Conservation (phyloP, 352 stramenopile species). For the Globisporangium sylvaticum region DNA sequence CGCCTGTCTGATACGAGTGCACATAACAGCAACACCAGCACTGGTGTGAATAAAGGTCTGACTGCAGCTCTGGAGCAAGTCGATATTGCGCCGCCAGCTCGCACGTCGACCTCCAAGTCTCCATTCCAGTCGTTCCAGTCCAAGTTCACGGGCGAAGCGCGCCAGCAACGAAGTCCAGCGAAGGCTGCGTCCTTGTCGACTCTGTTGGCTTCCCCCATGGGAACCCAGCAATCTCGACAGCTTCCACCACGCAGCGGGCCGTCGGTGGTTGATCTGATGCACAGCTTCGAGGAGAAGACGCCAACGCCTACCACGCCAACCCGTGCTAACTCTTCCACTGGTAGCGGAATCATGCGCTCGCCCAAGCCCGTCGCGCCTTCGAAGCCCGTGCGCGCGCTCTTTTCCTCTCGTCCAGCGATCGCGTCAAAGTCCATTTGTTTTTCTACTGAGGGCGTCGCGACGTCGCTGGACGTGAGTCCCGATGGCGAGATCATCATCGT, state of each 20-base stretch:
- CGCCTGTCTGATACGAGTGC: constrained; percentile 8
- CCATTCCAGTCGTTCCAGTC: constrained; percentile 81
- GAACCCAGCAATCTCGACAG: constrained; percentile 9
- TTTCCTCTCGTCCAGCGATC: constrained; percentile 32
- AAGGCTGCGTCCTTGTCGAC: constrained; percentile 9
- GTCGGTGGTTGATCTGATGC: constrained; percentile 29
- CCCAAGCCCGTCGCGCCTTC: constrained; percentile 18
- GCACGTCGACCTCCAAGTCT: constrained; percentile 45
- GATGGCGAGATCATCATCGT: constrained; percentile 83
- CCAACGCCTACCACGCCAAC: constrained; percentile 33
- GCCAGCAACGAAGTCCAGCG: constrained; percentile 11
- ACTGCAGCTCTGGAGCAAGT: constrained; percentile 40
- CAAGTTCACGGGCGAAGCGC: constrained; percentile 33
- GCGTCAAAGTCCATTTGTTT: constrained; percentile 79
- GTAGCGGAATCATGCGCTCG: background rate
- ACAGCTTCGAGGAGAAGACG: constrained; percentile 14
- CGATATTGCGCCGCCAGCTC: constrained; percentile 29
- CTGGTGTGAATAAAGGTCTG: constrained; percentile 4
- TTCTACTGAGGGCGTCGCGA: constrained; percentile 68
- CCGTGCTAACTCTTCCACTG: constrained; percentile 18
- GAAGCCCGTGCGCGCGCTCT: constrained; percentile 54
- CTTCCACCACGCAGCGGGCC: constrained; percentile 26
- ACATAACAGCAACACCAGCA: background rate
- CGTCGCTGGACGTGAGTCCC: constrained; percentile 68
- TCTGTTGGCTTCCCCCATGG: constrained; percentile 18